Percentiles rank a stretch among this genome's conserved stretches.
Evolutionary conservation across 805 yeast genomes (phyloP).

Genomic region (Candida pini): DNA sequence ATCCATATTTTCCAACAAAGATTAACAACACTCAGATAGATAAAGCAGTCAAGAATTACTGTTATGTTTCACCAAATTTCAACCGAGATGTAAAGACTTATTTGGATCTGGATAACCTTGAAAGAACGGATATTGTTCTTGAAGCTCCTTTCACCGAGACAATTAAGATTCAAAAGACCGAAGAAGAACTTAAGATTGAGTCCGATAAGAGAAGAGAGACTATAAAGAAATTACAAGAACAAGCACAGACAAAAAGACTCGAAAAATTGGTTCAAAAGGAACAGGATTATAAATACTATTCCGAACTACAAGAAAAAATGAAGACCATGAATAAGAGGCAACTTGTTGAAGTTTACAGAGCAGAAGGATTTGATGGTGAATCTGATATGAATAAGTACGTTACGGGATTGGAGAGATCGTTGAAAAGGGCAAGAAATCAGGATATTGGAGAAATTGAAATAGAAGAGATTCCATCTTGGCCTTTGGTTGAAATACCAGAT

Average conservation of each 20-base stretch:
- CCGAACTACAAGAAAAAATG: conserved; percentile 49
- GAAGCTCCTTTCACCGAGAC: conserved; percentile 77
- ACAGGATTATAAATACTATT: conserved; percentile 70
- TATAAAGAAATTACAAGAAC: conserved; percentile 86
- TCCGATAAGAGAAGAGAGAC: conserved; percentile 79
- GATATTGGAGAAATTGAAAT: conserved; percentile 55
- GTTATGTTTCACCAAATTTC: conserved; percentile 71
- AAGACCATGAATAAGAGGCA: conserved; percentile 46
- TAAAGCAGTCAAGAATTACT: conserved; percentile 63
- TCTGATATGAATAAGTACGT: conserved; percentile 66
- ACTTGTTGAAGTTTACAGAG: conserved; percentile 48
- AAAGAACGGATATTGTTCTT: conserved; percentile 62
- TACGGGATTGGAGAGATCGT: conserved; percentile 56
- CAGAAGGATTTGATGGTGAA: conserved; percentile 75
- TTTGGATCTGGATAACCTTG: conserved; percentile 59
- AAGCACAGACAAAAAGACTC: conserved; percentile 76
- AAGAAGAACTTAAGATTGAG: conserved; percentile 72
- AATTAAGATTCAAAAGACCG: conserved; percentile 66
- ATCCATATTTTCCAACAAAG: conserved; percentile 85
- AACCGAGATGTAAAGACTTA: conserved; percentile 51
- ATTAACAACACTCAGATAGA: conserved; percentile 60
- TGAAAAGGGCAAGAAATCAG: conserved; percentile 60
- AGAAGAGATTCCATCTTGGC: conserved; percentile 52
- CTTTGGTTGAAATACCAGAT: conserved; percentile 79
- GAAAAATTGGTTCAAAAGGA: conserved; percentile 80